These are phyloP conservation scores for Elongisporangium anandrum DNA, from an alignment of 352 stramenopile genomes.

Conservation along the genomic window DNA sequence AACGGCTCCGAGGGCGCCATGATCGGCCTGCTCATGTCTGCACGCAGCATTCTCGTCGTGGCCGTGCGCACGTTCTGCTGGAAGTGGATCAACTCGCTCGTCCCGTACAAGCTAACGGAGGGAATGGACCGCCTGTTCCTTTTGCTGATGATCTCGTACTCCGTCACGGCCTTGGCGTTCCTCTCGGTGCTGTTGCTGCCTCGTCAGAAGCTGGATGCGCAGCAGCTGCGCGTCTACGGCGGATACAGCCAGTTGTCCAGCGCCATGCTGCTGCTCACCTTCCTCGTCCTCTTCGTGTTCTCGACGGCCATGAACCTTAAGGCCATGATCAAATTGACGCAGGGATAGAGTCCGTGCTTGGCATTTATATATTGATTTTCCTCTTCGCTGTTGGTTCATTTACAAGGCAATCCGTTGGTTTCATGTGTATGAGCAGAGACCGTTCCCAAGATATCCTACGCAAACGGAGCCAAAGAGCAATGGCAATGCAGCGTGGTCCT, in stretches of 20 bases:
- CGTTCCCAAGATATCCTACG: not conserved
- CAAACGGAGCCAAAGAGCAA: not conserved
- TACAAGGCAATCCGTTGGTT: too few relatives aligned
- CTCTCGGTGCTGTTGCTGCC: slow-evolving; percentile 53
- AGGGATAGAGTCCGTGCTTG: too few relatives aligned
- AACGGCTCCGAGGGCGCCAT: slow-evolving; percentile 66
- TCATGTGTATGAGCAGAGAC: too few relatives aligned
- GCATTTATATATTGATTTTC: too few relatives aligned
- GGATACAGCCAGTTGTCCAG: slow-evolving; percentile 51
- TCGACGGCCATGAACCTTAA: slow-evolving; percentile 46
- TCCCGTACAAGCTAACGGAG: slow-evolving; percentile 19
- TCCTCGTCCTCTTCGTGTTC: slow-evolving; percentile 57
- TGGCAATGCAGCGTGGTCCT: not conserved
- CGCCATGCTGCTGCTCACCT: slow-evolving; percentile 48
- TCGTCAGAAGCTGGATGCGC: slow-evolving; percentile 53
- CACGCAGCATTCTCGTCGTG: slow-evolving; percentile 54
- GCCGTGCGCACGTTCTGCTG: slow-evolving; percentile 50
- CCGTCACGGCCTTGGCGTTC: slow-evolving; percentile 45
- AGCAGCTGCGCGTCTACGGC: slow-evolving; percentile 60
- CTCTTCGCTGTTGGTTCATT: too few relatives aligned
- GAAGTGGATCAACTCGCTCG: slow-evolving; percentile 31
- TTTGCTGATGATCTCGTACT: slow-evolving; percentile 51
- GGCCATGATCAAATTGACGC: slow-evolving; percentile 26
- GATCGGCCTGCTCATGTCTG: slow-evolving; percentile 56
- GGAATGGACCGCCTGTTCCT: slow-evolving; percentile 21